Percentiles rank a stretch among this genome's conserved stretches.
Evolutionary conservation across 345 rosid genomes (phyloP).

Genomic region (Reutealis trisperma): DNA sequence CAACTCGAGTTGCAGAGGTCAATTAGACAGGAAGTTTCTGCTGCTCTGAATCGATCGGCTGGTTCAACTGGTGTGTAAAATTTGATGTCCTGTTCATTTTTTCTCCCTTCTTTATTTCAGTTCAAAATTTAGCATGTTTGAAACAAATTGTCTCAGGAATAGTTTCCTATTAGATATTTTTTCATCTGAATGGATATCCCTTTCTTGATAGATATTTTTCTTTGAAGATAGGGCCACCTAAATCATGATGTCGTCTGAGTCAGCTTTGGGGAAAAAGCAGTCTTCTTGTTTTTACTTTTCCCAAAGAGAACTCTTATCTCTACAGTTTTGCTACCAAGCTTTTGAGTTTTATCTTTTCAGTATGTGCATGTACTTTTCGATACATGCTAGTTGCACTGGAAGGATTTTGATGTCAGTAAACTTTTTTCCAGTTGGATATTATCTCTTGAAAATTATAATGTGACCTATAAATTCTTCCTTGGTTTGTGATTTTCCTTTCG

Average conservation of each 20-base stretch:
- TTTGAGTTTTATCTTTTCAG: neutral
- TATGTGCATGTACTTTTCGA: neutral
- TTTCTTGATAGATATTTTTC: no score
- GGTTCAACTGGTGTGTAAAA: slow-evolving; percentile 52
- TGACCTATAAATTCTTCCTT: neutral
- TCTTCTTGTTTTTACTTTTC: neutral
- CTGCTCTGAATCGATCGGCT: slow-evolving; percentile 69
- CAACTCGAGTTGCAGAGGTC: slow-evolving; percentile 93
- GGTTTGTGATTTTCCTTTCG: neutral
- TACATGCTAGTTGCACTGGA: neutral
- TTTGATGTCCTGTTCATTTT: neutral
- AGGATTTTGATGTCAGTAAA: neutral
- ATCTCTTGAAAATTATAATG: neutral
- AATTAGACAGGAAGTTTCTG: slow-evolving; percentile 85
- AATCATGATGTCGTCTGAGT: neutral
- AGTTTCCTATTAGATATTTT: neutral
- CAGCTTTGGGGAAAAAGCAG: neutral
- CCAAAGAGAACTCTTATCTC: neutral
- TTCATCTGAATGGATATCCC: neutral
- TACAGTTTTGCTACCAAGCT: neutral
- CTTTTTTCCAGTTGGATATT: neutral
- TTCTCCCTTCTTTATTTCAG: neutral
- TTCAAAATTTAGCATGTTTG: neutral
- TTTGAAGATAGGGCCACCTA: neutral
- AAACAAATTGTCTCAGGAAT: neutral